These are phyloP conservation scores for Camelina sativa DNA, from an alignment of 345 rosid species.

Conservation along the genomic window DNA sequence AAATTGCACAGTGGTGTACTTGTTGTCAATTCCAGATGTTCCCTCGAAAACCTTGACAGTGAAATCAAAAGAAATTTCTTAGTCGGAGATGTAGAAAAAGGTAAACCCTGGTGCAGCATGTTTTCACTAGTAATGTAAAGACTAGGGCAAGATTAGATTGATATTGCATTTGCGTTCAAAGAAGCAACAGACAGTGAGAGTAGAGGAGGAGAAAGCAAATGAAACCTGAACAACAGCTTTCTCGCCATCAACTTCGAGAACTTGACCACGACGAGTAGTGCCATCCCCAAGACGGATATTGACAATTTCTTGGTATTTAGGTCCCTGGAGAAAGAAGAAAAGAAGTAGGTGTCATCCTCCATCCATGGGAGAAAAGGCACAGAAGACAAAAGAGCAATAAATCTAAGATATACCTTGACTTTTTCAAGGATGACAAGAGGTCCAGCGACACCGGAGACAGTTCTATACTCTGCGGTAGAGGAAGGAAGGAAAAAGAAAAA, in stretches of 20 bases:
- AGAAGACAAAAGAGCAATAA: background rate
- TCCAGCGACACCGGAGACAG: constrained; percentile 96
- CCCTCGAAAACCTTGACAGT: constrained; percentile 83
- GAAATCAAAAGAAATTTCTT: background rate
- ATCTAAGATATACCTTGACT: constrained; percentile 62
- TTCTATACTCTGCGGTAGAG: constrained; percentile 77
- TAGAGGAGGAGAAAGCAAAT: constrained; percentile 1
- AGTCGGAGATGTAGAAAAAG: background rate
- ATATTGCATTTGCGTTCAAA: background rate
- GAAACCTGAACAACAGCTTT: constrained; percentile 93
- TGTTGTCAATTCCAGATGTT: constrained; percentile 94
- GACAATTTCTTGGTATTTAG: constrained; percentile 94
- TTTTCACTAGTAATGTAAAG: background rate
- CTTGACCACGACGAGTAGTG: constrained; percentile 89
- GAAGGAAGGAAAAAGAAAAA: too few species aligned
- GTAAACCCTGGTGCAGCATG: background rate
- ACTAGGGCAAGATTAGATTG: background rate
- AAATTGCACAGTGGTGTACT: constrained; percentile 89
- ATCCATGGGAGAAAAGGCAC: background rate
- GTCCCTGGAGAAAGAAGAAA: constrained; percentile 55
- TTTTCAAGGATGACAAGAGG: constrained; percentile 92
- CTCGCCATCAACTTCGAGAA: constrained; percentile 97
- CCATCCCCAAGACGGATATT: constrained; percentile 94
- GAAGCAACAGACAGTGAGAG: background rate
- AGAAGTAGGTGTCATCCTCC: background rate